Evolutionary conservation across 2,329 filamentous ascomycete genomes (phyloP).

Genomic region (Onygenales sp.): DNA sequence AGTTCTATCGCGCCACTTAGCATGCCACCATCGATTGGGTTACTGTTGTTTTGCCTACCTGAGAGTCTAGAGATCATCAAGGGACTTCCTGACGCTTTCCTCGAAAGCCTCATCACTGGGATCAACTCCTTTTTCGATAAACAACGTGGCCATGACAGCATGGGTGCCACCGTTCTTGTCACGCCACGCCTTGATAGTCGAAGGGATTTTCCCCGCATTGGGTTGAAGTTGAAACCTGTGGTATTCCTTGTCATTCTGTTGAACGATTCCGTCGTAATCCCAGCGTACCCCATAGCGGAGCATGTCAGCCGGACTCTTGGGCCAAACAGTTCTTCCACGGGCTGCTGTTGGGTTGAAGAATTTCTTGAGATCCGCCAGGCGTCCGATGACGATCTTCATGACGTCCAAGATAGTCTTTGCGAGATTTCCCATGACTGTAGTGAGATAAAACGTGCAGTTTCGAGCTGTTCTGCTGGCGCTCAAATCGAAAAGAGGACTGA

Average conservation of each 20-base stretch:
- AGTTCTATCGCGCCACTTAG: too few species aligned
- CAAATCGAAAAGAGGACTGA: too few species aligned
- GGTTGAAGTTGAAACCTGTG: constrained; percentile 22
- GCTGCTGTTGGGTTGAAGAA: constrained; percentile 8
- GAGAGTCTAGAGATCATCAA: not conserved
- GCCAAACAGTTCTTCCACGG: constrained; percentile 10
- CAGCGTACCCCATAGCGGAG: constrained; percentile 9
- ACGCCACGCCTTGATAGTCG: constrained; percentile 17
- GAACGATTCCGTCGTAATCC: constrained; percentile 11
- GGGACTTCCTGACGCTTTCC: not conserved
- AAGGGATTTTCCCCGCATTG: constrained; percentile 20
- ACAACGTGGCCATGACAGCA: constrained; percentile 15
- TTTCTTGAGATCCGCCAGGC: constrained; percentile 2
- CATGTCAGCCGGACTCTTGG: constrained; percentile 8
- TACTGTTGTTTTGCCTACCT: too few species aligned
- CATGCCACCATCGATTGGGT: too few species aligned
- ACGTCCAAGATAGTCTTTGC: not conserved
- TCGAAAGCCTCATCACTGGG: not conserved
- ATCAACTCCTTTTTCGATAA: constrained; percentile 13
- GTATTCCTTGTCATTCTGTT: constrained; percentile 8
- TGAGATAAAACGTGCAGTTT: too few species aligned
- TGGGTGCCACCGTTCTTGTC: constrained; percentile 20
- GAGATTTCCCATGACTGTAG: not conserved
- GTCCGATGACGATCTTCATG: not conserved
- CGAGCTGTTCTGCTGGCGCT: too few species aligned